Conservation (phyloP, 2,329 filamentous ascomycete genomes). For the Didymella pinodella region DNA sequence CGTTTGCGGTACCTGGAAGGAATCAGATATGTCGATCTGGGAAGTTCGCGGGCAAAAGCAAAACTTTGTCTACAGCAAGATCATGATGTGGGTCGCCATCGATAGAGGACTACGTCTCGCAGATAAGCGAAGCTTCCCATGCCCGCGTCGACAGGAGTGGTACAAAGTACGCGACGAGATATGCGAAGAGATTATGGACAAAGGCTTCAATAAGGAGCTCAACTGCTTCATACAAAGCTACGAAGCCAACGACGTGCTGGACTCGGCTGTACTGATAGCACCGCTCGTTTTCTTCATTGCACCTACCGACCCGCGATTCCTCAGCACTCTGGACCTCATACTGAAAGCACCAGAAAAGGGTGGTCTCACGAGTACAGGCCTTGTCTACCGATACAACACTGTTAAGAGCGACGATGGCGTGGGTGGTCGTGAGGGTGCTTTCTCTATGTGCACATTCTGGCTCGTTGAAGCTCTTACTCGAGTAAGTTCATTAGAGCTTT, state of each 20-base stretch:
- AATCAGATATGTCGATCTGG: constrained; percentile 83
- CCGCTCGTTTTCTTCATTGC: constrained; percentile 82
- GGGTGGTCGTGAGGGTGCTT: constrained; percentile 76
- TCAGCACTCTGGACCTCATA: constrained; percentile 75
- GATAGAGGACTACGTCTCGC: constrained; percentile 76
- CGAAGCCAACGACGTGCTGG: constrained; percentile 72
- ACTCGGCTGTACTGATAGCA: constrained; percentile 78
- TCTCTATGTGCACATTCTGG: constrained; percentile 86
- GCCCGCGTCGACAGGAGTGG: constrained; percentile 74
- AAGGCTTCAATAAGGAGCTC: constrained; percentile 75
- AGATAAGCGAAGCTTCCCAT: constrained; percentile 78
- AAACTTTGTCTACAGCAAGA: constrained; percentile 81
- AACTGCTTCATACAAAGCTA: constrained; percentile 79
- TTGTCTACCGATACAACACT: constrained; percentile 79
- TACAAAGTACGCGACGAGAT: constrained; percentile 70
- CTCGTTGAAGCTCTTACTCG: constrained; percentile 79
- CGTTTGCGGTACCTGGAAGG: constrained; percentile 70
- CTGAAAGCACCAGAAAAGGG: constrained; percentile 76
- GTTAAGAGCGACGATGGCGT: constrained; percentile 74
- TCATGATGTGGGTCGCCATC: constrained; percentile 84
- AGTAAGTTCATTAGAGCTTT: constrained; percentile 57
- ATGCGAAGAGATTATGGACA: constrained; percentile 81
- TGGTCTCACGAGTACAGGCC: constrained; percentile 75
- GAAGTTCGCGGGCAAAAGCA: constrained; percentile 79
- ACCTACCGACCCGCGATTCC: constrained; percentile 78